Percentiles rank a stretch among this genome's conserved stretches.
These are phyloP conservation scores for Amanita thiersii DNA, from an alignment of 768 basidiomycete species.

Conservation along the genomic window DNA sequence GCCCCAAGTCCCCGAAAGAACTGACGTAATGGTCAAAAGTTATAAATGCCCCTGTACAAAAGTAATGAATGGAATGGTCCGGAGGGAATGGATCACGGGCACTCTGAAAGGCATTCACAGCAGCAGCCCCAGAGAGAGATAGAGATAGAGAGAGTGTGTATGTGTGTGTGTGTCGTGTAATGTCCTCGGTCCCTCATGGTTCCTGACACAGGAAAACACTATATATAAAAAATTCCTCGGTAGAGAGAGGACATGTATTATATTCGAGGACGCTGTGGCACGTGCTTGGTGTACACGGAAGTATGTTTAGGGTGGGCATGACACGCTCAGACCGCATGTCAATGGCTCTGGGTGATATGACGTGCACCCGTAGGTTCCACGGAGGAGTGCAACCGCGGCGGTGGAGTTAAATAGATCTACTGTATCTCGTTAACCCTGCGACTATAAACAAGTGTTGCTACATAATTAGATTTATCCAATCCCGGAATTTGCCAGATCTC, in stretches of 20 bases:
- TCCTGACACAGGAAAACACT: no score
- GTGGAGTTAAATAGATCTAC: slow-evolving; percentile 16
- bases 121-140: not conserved
- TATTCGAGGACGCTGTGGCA: no score
- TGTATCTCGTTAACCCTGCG: slow-evolving; percentile 8
- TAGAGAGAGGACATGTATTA: no score
- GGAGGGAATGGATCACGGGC: not conserved
- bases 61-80: not conserved
- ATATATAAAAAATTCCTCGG: no score
- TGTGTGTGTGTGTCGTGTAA: no score
- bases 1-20: not conserved
- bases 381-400: slow-evolving; percentile 29
- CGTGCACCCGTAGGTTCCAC: slow-evolving; percentile 23
- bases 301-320: no score
- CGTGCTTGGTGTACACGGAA: no score
- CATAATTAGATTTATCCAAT: not conserved
- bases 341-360: no score
- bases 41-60: not conserved
- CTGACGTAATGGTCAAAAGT: slow-evolving; percentile 1
- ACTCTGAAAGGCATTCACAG: slow-evolving; percentile 5
- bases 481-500: no score
- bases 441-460: not conserved
- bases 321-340: no score
- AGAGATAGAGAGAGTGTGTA: not conserved
- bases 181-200: slow-evolving; percentile 7